Evolutionary conservation across 2,329 filamentous ascomycete species (phyloP), one percentile per base, ranked within the genome.

Genomic region (Talaromyces islandicus): DNA sequence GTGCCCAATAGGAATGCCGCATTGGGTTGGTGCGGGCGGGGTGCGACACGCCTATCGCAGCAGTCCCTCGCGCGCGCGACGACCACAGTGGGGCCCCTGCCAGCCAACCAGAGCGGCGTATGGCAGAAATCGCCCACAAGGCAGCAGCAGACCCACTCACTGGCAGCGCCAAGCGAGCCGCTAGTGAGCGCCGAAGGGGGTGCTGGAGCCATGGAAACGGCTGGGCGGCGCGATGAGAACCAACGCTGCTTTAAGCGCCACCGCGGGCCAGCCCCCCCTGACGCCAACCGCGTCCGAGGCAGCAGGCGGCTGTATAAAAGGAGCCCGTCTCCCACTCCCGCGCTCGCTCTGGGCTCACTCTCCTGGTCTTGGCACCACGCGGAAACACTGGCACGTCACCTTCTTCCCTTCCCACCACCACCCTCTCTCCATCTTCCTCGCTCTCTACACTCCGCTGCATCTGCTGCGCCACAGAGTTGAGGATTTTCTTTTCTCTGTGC

Each of bases 281-380:
- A 71, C 64, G 65, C 58, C 67, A 66, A 64, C 64, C 64, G 43
- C 43, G n/a, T 24, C n/a, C 43, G n/a, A 21, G 41, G 41, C 41
- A 65, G 73, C 68, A 71, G 61, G 73, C 71, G 70, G 68, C 70
- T 56, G 54, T 75, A 75, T 75, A 74, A 72, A 75, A 75, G 70
- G 72, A 65, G 64, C 67, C 70, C 70, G 67, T 70, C 72, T 73
- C 72, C 73, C 73, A 68, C 71, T 66, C 71, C 66, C 65, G 62
- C 51, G 59, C 56, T 57, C 62, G 64, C 61, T 65, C 68, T 65
- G 65, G 67, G 52, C 68, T 70, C 72, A 65, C 69, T 66, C 69
- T 71, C 64, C 67, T 70, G 73, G 71, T 75, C 73, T 75, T 75
- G 73, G 73, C 73, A 74, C 69, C 67, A 66, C 67, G 70, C 68